Base-by-base conservation (phyloP, 2,329 filamentous ascomycete genomes). In the Pseudogymnoascus pannorum region DNA sequence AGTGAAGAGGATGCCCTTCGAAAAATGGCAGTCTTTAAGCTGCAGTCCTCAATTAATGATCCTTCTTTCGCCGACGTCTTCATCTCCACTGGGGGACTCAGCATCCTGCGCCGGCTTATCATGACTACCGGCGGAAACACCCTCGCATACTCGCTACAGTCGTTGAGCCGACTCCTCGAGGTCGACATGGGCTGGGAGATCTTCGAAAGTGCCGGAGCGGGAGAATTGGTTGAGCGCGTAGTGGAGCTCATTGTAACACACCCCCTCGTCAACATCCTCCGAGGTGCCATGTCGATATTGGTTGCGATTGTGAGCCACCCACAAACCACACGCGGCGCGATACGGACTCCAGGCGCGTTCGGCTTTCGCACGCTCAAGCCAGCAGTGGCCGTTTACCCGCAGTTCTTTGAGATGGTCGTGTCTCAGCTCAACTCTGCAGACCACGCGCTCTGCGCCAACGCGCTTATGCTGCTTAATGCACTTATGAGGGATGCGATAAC, bases 11-110 rank as follows among this genome's bases (percentile, higher is more conserved):
- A 99, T 80, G 92, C 91, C 61, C 87, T 91, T 68, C 91, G 92
- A 71, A 99, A 99, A 76, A 97, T 97, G 91, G 94, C 94, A 64
- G 94, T 95, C 64, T 99, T 99, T 83, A 97, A 97, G 78, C 85
- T 99, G 66, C 94, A 99, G 76, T 88, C 85, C 66, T 92, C 91
- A 65, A 96, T 99, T 75, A 93, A 92, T 72, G 94, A 99, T 76
- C 93, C 93, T 24, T 89, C 92, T 58, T 97, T 97, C 74, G 94
- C 94, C 70, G 94, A 97, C 74, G 87, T 95, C 68, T 99, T 99
- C 77, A 96, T 97, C 64, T 86, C 88, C 59, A 89, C 92, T 58
- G 92, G 92, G 62, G 94, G 94, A 3, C 81, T 97, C 66, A 81
- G 86, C 67, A 86, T 93, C 67, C 78, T 99, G 69, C 86, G 91